phyloP scores from a whole-genome alignment of 2,329 filamentous ascomycete genomes.

The Clonostachys rhizophaga region DNA sequence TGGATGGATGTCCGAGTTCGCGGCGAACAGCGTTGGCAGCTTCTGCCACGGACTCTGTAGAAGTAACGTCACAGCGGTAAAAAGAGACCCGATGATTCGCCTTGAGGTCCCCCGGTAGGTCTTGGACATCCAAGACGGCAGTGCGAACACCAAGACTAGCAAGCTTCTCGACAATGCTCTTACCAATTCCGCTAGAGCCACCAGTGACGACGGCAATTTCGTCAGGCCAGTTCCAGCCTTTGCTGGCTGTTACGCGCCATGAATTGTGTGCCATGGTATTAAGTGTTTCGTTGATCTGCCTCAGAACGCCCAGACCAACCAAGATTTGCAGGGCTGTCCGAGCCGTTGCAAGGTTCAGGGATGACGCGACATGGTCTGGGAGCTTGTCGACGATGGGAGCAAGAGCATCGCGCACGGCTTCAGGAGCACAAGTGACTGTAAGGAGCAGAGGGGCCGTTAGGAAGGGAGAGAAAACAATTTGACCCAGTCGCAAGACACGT shows the following conservation, averaged over 20 bases:
- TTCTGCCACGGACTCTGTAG: slow-evolving; percentile 34
- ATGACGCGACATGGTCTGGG: not conserved
- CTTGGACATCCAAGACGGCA: slow-evolving; percentile 60
- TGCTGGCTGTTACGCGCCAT: slow-evolving; percentile 13
- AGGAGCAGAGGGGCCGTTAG: slow-evolving; percentile 10
- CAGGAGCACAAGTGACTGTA: slow-evolving; percentile 6
- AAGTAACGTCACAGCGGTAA: slow-evolving; percentile 32
- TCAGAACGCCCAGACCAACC: slow-evolving; percentile 13
- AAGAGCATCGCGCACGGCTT: slow-evolving; percentile 6
- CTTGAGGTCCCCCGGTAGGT: slow-evolving; percentile 15
- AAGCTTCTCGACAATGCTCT: slow-evolving; percentile 22
- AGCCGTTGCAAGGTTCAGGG: not conserved
- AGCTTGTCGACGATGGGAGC: slow-evolving; percentile 1
- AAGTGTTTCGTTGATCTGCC: slow-evolving; percentile 12
- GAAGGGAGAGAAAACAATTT: slow-evolving; percentile 8
- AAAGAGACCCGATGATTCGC: slow-evolving; percentile 13
- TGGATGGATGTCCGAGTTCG: slow-evolving; percentile 55
- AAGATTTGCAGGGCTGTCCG: slow-evolving; percentile 9
- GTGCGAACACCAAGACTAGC: slow-evolving; percentile 49
- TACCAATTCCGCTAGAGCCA: slow-evolving; percentile 35
- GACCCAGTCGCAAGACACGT: too few relatives aligned
- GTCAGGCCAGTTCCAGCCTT: slow-evolving; percentile 25
- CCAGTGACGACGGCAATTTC: slow-evolving; percentile 39
- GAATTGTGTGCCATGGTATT: slow-evolving; percentile 19
- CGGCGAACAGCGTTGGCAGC: slow-evolving; percentile 29